Conservation (phyloP, 768 basidiomycete genomes). For the Clavulina sp. region DNA sequence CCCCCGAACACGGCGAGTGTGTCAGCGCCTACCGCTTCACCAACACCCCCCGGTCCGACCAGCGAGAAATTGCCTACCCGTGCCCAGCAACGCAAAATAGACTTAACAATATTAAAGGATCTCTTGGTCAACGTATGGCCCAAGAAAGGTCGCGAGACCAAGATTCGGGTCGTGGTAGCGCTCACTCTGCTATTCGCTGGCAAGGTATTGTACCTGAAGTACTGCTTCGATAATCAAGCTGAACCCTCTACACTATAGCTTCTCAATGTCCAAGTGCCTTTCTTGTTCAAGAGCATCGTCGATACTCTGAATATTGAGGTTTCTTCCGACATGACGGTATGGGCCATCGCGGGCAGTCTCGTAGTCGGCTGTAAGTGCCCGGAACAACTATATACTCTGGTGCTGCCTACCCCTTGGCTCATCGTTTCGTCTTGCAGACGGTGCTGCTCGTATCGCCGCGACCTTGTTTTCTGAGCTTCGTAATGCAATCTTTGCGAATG, state of each 20-base stretch:
- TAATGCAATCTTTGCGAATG: constrained; percentile 91
- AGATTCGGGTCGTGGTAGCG: constrained; percentile 66
- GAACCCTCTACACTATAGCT: constrained; percentile 29
- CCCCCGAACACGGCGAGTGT: too few species aligned
- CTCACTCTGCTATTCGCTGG: constrained; percentile 63
- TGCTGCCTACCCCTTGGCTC: neutral
- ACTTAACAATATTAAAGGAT: constrained; percentile 73
- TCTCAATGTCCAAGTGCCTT: constrained; percentile 95
- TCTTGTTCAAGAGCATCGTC: constrained; percentile 82
- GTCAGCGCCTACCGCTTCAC: too few species aligned
- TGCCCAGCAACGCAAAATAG: constrained; percentile 45
- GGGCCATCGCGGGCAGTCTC: constrained; percentile 79
- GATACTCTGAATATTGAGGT: constrained; percentile 79
- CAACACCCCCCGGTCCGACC: too few species aligned
- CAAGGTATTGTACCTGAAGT: constrained; percentile 39
- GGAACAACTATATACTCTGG: neutral
- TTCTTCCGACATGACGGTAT: constrained; percentile 56
- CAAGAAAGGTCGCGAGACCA: constrained; percentile 48
- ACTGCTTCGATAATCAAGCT: neutral
- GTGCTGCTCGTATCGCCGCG: constrained; percentile 74
- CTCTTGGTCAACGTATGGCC: constrained; percentile 93
- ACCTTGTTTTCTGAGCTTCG: constrained; percentile 81
- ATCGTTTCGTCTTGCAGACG: constrained; percentile 36
- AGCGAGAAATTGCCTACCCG: neutral
- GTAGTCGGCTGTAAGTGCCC: constrained; percentile 70